These are phyloP conservation scores for Nematocida sp. DNA, from an alignment of 371 early-diverging fungal genomes.

Conservation along the genomic window DNA sequence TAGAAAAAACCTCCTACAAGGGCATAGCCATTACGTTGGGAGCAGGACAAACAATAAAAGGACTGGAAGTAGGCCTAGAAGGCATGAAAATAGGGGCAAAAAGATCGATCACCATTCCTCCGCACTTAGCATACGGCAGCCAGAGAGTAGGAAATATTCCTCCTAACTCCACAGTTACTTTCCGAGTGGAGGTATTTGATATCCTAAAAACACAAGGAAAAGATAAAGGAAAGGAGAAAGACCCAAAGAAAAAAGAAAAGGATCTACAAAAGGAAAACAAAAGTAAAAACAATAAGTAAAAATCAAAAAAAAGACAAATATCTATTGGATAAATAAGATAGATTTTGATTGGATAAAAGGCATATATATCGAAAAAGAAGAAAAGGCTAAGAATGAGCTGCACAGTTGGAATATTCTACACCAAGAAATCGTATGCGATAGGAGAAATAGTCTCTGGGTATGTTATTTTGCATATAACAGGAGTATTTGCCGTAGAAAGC, in stretches of 20 bases:
- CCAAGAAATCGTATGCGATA: constrained; percentile 27
- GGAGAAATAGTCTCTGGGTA: constrained; percentile 48
- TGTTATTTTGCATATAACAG: constrained; percentile 23
- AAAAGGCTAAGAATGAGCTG: constrained; percentile 14
- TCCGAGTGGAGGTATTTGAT: constrained; percentile 67
- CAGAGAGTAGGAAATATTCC: constrained; percentile 68
- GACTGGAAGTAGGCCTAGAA: constrained; percentile 76
- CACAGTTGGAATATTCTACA: constrained; percentile 38
- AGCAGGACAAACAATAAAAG: constrained; percentile 65
- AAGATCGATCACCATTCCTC: constrained; percentile 74
- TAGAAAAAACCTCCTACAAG: constrained; percentile 22
- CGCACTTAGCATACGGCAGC: constrained; percentile 69
- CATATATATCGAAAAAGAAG: not conserved
- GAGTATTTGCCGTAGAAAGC: constrained; percentile 27
- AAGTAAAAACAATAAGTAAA: too few relatives aligned
- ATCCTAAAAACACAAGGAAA: constrained; percentile 35
- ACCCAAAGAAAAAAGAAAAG: too few relatives aligned
- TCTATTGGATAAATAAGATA: not conserved
- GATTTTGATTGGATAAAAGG: not conserved
- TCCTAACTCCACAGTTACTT: constrained; percentile 67
- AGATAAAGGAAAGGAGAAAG: too few relatives aligned
- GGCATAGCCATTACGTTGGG: constrained; percentile 63
- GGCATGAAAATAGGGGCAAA: constrained; percentile 80
- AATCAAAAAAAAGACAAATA: too few relatives aligned
- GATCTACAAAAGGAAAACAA: too few relatives aligned